Evolutionary conservation across 2,329 filamentous ascomycete genomes (phyloP).

Genomic region (Dactylellina leptospora): DNA sequence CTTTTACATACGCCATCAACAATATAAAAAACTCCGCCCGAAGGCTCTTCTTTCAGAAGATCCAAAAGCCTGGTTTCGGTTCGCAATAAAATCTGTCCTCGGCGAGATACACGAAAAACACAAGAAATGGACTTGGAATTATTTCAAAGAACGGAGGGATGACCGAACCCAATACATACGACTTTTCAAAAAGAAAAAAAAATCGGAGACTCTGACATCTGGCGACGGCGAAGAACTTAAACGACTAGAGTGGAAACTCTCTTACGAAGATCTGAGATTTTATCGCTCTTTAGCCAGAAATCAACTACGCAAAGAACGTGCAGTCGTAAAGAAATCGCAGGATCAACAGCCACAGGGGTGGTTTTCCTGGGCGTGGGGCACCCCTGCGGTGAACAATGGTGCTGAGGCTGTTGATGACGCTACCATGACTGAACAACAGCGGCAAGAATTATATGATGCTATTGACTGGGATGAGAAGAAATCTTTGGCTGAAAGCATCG

Average conservation of each 20-base stretch:
- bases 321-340: constrained; percentile 78
- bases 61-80: constrained; percentile 88
- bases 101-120: constrained; percentile 96
- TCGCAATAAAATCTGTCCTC: constrained; percentile 87
- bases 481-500: constrained; percentile 83
- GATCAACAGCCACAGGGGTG: constrained; percentile 80
- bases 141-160: constrained; percentile 90
- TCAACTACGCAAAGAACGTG: constrained; percentile 92
- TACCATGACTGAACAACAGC: constrained; percentile 92
- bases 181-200: constrained; percentile 89
- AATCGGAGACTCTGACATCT: constrained; percentile 72
- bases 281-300: constrained; percentile 95
- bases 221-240: constrained; percentile 78
- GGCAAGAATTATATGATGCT: constrained; percentile 93
- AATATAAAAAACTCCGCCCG: constrained; percentile 92
- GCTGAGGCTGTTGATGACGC: constrained; percentile 75
- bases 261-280: constrained; percentile 94
- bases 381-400: constrained; percentile 68
- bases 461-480: constrained; percentile 99
- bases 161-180: constrained; percentile 88
- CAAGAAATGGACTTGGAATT: constrained; percentile 92
- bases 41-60: constrained; percentile 87
- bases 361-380: constrained; percentile 89
- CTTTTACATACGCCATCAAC: constrained; percentile 96
- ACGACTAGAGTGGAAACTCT: constrained; percentile 82